Base-by-base conservation (phyloP, 305 asterid species). In the Solanum hybrid region DNA sequence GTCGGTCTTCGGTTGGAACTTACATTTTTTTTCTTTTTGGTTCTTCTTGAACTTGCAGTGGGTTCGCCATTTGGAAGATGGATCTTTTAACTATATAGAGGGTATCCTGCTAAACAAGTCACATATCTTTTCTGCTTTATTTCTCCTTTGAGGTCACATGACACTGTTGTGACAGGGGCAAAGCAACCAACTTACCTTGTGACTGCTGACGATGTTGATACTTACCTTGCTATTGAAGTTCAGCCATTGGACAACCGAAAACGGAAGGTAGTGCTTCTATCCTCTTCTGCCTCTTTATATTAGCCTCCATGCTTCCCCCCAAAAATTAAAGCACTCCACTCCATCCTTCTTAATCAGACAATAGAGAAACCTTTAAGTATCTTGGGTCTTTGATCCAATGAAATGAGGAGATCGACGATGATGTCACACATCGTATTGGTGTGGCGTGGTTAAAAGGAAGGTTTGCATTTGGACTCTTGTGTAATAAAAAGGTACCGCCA, bases 231-330 rank as follows among this genome's bases (percentile, higher is more conserved):
- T 92, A 97, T 97, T 91, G 99, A 98, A 95, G 99, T 97, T 89
- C 99, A 97, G 92, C 99, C 99, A 57, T 91, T 97, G 91, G 99
- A 98, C 90, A 94, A 98, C 90, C 96, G 98, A 94, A 98, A 97
- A 90, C 97, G 99, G 89, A 98, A 98, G 99, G 99, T 96, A 94
- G 84, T 91, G 37, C 42, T 78, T 87, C 51, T 85, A 57, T n/a
- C 77, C n/a, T 33, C 29, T 57, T 18, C 88, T 51, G 22, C 24
- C 75, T 29, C 46, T 12, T 85, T 85, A 57, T 85, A 57, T 85
- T 42, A 85, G 42, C 51, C 77, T 85, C 46, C 14, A 61, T 61
- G 76, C 77, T 61, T 22, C 77, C 77, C 33, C 37, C 10, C 2
- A 9, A 26, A 14, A 39, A 81, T 24, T 28, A 42, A 82, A 26